A percentile compares a stretch with the other conserved stretches of the same genome.
Conservation (phyloP, 106 monocot species). For the Chionographis japonica region DNA sequence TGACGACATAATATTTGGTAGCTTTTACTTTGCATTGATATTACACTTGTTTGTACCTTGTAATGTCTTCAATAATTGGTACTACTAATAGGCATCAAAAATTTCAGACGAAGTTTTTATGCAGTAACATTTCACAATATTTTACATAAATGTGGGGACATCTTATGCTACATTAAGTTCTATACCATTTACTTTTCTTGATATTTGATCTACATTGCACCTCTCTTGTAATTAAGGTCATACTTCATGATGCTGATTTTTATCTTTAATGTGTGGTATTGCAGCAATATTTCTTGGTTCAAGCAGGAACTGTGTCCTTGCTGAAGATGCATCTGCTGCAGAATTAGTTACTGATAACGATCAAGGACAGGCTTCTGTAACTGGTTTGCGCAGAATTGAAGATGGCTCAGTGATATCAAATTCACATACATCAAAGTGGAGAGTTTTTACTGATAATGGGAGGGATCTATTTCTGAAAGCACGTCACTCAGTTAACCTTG, state of each 20-base stretch:
- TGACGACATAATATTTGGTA: too few relatives aligned
- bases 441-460: slow-evolving; percentile 79
- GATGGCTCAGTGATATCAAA: slow-evolving; percentile 88
- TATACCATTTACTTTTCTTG: not conserved
- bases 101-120: too few relatives aligned
- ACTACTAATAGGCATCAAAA: too few relatives aligned
- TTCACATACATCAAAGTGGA: slow-evolving; percentile 84
- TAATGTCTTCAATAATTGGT: too few relatives aligned
- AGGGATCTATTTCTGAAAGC: slow-evolving; percentile 65
- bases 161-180: too few relatives aligned
- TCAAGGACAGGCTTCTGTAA: slow-evolving; percentile 30
- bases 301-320: slow-evolving; percentile 23
- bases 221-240: not conserved
- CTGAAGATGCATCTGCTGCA: slow-evolving; percentile 42
- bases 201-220: not conserved
- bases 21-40: too few relatives aligned
- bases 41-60: too few relatives aligned
- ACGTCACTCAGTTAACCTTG: slow-evolving; percentile 17
- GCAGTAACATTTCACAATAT: too few relatives aligned
- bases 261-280: slow-evolving; percentile 6
- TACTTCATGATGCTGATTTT: not conserved
- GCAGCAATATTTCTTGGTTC: slow-evolving; percentile 53
- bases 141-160: too few relatives aligned
- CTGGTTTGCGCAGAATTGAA: slow-evolving; percentile 64
- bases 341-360: slow-evolving; percentile 26